A percentile compares a stretch with the other conserved stretches of the same genome.
Conservation (phyloP, 768 basidiomycete species). For the Lactarius vividus region DNA sequence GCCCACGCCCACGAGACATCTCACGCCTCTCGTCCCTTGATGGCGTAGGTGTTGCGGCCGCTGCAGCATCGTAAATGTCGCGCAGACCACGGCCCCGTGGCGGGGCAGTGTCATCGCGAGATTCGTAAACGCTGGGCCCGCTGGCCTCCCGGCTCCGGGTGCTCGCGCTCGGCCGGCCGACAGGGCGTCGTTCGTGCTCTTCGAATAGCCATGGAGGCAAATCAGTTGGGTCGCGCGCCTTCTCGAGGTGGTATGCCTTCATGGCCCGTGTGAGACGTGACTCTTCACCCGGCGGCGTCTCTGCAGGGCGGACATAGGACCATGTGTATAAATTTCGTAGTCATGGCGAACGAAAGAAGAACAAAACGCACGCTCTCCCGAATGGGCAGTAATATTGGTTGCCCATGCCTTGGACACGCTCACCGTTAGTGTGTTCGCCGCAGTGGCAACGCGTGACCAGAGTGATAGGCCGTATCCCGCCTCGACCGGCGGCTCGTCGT, state of each 20-base stretch:
- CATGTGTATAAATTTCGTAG: neutral
- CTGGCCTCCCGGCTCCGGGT: slow-evolving; percentile 17
- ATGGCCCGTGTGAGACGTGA: slow-evolving; percentile 60
- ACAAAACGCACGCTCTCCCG: slow-evolving; percentile 25
- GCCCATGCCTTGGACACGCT: slow-evolving; percentile 60
- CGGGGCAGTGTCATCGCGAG: slow-evolving; percentile 24
- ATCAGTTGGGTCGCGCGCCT: slow-evolving; percentile 54
- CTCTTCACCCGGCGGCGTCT: slow-evolving; percentile 53
- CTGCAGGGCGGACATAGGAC: slow-evolving; percentile 31
- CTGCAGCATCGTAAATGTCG: slow-evolving; percentile 40
- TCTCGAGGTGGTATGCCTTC: slow-evolving; percentile 65
- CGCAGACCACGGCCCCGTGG: slow-evolving; percentile 34
- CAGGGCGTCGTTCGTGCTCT: slow-evolving; percentile 48
- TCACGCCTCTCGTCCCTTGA: neutral
- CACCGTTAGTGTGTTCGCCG: slow-evolving; percentile 51
- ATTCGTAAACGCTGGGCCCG: slow-evolving; percentile 24
- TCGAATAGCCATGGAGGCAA: slow-evolving; percentile 67
- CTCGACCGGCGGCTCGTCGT: slow-evolving; percentile 18
- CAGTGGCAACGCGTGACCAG: slow-evolving; percentile 57
- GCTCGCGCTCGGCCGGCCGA: slow-evolving; percentile 27
- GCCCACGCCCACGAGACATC: neutral
- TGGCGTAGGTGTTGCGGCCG: neutral
- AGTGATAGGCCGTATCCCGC: slow-evolving; percentile 44
- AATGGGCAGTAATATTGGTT: slow-evolving; percentile 11
- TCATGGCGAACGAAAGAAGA: neutral